Evolutionary conservation across 1,284 basidiomycete genomes (phyloP).

Genomic region (Taiwanofungus camphoratus): DNA sequence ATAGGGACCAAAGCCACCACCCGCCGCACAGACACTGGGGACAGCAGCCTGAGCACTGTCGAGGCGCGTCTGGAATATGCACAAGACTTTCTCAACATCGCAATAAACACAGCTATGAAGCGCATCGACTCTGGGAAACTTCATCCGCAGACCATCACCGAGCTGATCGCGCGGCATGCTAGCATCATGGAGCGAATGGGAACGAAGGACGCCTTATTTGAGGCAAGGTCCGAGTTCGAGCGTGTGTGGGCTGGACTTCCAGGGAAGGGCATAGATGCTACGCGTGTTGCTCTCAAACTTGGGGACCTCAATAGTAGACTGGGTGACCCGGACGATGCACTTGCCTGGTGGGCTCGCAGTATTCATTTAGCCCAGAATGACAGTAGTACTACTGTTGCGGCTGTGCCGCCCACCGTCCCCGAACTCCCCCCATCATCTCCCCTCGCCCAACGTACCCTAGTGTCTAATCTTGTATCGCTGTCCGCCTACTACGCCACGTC

Average conservation of each 20-base stretch:
- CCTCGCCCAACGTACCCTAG: slow-evolving; percentile 61
- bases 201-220: slow-evolving; percentile 44
- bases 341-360: slow-evolving; percentile 64
- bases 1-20: slow-evolving; percentile 34
- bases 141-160: slow-evolving; percentile 47
- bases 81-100: slow-evolving; percentile 48
- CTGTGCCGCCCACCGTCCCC: slow-evolving; percentile 31
- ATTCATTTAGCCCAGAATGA: slow-evolving; percentile 38
- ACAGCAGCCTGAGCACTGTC: slow-evolving; percentile 37
- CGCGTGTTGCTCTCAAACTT: slow-evolving; percentile 58
- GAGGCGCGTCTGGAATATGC: slow-evolving; percentile 50
- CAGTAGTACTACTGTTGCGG: slow-evolving; percentile 3
- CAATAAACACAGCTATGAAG: slow-evolving; percentile 43
- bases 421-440: slow-evolving; percentile 47
- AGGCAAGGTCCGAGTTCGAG: slow-evolving; percentile 60
- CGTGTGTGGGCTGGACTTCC: slow-evolving; percentile 49
- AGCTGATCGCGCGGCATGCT: slow-evolving; percentile 60
- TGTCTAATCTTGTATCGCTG: slow-evolving; percentile 61
- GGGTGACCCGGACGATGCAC: slow-evolving; percentile 45
- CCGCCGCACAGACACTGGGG: slow-evolving; percentile 30
- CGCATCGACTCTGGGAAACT: slow-evolving; percentile 32
- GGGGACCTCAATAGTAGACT: slow-evolving; percentile 58
- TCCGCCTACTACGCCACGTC: slow-evolving; percentile 68
- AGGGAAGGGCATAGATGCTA: slow-evolving; percentile 38
- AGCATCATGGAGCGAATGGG: slow-evolving; percentile 66